Conservation (phyloP, 2,329 filamentous ascomycete species). For the Fusarium sp. region DNA sequence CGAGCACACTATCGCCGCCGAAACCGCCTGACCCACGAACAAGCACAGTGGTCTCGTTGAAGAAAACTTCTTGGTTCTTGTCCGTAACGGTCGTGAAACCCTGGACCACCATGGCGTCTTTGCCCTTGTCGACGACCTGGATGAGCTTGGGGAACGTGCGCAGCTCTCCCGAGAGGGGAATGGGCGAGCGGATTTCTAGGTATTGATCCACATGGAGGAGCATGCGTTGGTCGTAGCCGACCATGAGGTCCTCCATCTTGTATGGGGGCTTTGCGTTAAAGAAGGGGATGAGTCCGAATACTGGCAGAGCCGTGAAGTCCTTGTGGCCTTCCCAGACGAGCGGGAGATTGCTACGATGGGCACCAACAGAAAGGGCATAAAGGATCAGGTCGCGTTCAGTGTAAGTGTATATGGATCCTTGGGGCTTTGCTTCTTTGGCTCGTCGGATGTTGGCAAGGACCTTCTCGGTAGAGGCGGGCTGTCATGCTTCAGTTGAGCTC, state of each 20-base stretch:
- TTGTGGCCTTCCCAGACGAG: constrained; percentile 91
- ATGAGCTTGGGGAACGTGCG: constrained; percentile 79
- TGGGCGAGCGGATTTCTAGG: constrained; percentile 91
- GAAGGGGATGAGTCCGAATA: constrained; percentile 95
- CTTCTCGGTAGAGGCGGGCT: constrained; percentile 52
- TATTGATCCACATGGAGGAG: constrained; percentile 98
- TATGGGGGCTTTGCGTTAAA: constrained; percentile 88
- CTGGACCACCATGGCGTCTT: constrained; percentile 80
- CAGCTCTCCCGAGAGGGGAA: constrained; percentile 79
- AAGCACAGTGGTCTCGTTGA: constrained; percentile 94
- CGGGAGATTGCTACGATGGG: constrained; percentile 87
- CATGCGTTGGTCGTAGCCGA: constrained; percentile 99
- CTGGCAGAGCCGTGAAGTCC: constrained; percentile 92
- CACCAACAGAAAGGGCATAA: constrained; percentile 94
- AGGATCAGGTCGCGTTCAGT: constrained; percentile 90
- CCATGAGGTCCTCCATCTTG: constrained; percentile 83
- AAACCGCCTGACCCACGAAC: constrained; percentile 92
- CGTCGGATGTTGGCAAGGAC: constrained; percentile 83
- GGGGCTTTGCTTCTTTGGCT: constrained; percentile 77
- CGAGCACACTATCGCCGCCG: constrained; percentile 81
- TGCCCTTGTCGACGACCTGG: constrained; percentile 98
- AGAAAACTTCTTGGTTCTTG: constrained; percentile 91
- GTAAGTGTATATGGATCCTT: constrained; percentile 78
- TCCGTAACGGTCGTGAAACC: constrained; percentile 85
- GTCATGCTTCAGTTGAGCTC: background rate